Evolutionary conservation across 495 filamentous ascomycete species (phyloP).

Genomic region (Staphylotrichum tortipilum): DNA sequence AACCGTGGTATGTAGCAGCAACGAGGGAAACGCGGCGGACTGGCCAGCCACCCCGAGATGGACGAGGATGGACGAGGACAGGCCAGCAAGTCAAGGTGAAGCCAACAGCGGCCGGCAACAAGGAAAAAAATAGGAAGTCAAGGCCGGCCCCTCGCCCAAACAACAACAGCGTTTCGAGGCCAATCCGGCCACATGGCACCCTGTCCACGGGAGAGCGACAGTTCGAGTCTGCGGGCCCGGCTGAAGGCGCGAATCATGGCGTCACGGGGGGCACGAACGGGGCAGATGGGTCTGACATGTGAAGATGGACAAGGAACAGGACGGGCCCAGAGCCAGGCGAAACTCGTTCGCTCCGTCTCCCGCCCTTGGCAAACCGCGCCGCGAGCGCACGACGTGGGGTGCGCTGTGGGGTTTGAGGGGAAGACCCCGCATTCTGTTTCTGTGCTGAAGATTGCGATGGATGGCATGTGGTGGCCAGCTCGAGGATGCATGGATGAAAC

Average conservation of each 20-base stretch:
- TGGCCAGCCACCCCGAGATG: no score
- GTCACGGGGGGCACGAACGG: no score
- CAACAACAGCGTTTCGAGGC: not conserved
- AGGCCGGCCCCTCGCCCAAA: not conserved
- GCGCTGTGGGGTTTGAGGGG: not conserved
- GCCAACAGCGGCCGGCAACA: not conserved
- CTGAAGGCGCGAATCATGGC: slow-evolving; percentile 14
- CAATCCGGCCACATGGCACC: slow-evolving; percentile 9
- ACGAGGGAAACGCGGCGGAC: no score
- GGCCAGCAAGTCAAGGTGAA: no score
- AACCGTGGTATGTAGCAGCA: no score
- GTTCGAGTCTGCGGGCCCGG: not conserved
- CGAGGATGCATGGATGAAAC: no score
- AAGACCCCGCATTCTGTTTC: no score
- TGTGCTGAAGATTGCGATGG: not conserved
- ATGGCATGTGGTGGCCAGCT: no score
- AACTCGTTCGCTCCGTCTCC: not conserved
- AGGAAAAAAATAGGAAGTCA: not conserved
- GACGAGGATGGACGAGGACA: no score
- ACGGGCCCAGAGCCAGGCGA: not conserved
- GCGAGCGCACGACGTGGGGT: not conserved
- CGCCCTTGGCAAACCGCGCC: not conserved
- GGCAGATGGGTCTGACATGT: slow-evolving; percentile 9
- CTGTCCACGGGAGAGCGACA: no score
- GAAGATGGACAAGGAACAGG: slow-evolving; percentile 1